Percentiles rank a stretch among this genome's conserved stretches.
Evolutionary conservation across 2,329 filamentous ascomycete species (phyloP).

Genomic region (Talaromyces sp.): DNA sequence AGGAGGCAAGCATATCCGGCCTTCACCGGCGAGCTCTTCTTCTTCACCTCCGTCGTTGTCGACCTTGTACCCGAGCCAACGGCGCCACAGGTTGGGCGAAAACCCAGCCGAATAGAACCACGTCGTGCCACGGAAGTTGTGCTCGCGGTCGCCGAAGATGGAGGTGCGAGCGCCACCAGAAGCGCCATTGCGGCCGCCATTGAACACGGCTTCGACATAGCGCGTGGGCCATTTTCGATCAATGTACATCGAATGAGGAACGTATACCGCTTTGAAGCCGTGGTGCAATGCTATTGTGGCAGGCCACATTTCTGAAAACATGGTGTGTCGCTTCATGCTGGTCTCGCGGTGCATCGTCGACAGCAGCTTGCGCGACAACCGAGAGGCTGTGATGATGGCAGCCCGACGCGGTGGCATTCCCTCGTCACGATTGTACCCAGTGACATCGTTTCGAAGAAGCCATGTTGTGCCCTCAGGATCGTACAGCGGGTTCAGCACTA

Average conservation of each 20-base stretch:
- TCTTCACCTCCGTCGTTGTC: conserved; percentile 74
- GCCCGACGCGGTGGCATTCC: conserved; percentile 65
- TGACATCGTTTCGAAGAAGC: conserved; percentile 76
- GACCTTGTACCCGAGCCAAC: conserved; percentile 80
- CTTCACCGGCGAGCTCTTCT: conserved; percentile 68
- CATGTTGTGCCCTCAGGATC: conserved; percentile 84
- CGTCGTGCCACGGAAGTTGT: conserved; percentile 78
- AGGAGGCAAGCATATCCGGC: conserved; percentile 83
- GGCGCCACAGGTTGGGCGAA: conserved; percentile 70
- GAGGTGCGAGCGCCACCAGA: conserved; percentile 67
- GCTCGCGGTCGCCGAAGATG: conserved; percentile 77
- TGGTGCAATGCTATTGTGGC: conserved; percentile 82
- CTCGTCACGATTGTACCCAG: conserved; percentile 67
- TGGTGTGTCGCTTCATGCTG: conserved; percentile 74
- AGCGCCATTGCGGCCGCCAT: conserved; percentile 69
- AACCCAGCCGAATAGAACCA: conserved; percentile 93
- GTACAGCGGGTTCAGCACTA: conserved; percentile 87
- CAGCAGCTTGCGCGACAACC: conserved; percentile 75
- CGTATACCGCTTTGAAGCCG: conserved; percentile 86
- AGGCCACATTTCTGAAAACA: conserved; percentile 97
- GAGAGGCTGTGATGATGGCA: conserved; percentile 81
- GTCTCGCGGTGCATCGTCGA: conserved; percentile 89
- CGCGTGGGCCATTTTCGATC: conserved; percentile 80
- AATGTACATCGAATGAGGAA: conserved; percentile 81
- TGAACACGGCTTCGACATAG: conserved; percentile 73